Conservation (phyloP, 257 asterid species). For the Nicotiana undulata region DNA sequence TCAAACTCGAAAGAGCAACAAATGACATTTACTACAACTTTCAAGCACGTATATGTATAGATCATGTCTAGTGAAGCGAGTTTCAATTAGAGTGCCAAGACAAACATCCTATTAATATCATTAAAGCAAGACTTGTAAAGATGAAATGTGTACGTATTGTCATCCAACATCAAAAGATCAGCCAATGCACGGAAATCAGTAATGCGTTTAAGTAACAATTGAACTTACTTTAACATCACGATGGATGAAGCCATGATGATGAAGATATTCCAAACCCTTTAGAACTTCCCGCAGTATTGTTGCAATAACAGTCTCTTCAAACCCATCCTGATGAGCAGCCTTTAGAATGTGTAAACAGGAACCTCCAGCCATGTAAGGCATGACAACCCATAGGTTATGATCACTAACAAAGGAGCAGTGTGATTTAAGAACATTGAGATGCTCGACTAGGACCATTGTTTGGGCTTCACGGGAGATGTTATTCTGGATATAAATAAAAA, state of each 20-base stretch:
- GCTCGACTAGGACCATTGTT: slow-evolving; percentile 92
- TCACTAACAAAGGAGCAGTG: slow-evolving; percentile 91
- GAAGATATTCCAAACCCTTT: slow-evolving; percentile 94
- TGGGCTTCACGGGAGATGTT: slow-evolving; percentile 93
- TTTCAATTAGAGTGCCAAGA: not conserved
- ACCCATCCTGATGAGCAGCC: slow-evolving; percentile 86
- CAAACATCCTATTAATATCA: not conserved
- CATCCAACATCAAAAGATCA: slow-evolving; percentile 1
- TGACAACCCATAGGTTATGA: slow-evolving; percentile 90
- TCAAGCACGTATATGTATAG: not conserved
- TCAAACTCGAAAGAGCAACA: not conserved
- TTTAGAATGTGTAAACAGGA: slow-evolving; percentile 94
- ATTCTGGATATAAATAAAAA: slow-evolving; percentile 43
- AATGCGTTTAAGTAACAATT: not conserved
- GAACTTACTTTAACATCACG: slow-evolving; percentile 90
- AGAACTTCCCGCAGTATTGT: slow-evolving; percentile 80
- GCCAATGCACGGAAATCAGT: not conserved
- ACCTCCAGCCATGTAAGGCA: slow-evolving; percentile 99
- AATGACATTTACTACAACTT: not conserved
- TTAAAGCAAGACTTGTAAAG: not conserved
- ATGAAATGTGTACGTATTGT: not conserved
- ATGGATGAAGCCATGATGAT: slow-evolving; percentile 94
- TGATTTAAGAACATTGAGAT: slow-evolving; percentile 88
- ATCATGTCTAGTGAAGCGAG: not conserved
- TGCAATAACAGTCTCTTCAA: slow-evolving; percentile 92